Conservation (phyloP, 257 asterid species). For the Misopates orontium region DNA sequence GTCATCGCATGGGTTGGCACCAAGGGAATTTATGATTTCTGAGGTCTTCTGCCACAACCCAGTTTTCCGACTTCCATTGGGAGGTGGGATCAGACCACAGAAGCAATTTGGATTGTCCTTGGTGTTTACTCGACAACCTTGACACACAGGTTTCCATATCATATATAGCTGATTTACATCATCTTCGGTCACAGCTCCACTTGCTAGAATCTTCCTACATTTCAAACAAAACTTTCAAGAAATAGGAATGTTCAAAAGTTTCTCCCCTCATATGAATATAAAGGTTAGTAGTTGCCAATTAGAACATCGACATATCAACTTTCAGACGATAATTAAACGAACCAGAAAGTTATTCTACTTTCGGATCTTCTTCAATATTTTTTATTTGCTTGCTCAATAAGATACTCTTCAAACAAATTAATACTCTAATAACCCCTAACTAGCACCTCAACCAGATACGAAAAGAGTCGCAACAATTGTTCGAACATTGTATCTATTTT, state of each 20-base stretch:
- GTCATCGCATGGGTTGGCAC: conserved; percentile 76
- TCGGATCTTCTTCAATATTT: background rate
- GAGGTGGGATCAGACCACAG: conserved; percentile 86
- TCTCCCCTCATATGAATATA: no score
- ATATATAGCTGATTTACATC: conserved; percentile 78
- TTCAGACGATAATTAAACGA: background rate
- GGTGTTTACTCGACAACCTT: conserved; percentile 89
- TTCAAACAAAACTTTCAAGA: conserved; percentile 25
- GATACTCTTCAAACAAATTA: background rate
- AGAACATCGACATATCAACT: background rate
- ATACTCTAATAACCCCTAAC: background rate
- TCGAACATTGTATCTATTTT: no score
- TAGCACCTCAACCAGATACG: conserved; percentile 16
- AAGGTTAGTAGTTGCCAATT: background rate
- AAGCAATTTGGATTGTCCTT: conserved; percentile 98
- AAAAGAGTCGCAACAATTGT: no score
- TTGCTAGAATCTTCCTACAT: conserved; percentile 68
- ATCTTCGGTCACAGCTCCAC: conserved; percentile 62
- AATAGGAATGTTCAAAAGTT: background rate
- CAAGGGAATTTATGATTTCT: conserved; percentile 74
- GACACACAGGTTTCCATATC: conserved; percentile 84
- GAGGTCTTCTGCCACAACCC: conserved; percentile 95
- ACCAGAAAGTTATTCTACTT: conserved; percentile 10
- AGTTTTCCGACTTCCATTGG: conserved; percentile 81
- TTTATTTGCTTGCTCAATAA: conserved; percentile 18